A percentile compares a stretch with the other conserved stretches of the same genome.
Conservation (phyloP, 805 yeast species). For the Blastobotrys attinorum region DNA sequence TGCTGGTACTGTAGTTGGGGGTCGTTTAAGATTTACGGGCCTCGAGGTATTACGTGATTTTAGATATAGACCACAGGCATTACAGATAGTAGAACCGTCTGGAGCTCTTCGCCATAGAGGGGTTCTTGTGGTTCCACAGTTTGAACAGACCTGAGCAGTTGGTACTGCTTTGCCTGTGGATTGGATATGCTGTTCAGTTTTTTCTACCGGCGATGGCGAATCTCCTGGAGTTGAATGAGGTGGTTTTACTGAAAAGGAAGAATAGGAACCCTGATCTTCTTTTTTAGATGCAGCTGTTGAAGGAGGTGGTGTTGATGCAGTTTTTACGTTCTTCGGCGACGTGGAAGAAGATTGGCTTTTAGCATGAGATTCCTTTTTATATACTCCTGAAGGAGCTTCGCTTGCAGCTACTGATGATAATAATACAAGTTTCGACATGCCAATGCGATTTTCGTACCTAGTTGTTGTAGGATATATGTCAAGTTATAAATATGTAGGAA, state of each 20-base stretch:
- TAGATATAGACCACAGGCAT: slow-evolving; percentile 86
- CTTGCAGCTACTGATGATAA: slow-evolving; percentile 15
- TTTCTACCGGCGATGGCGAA: neutral
- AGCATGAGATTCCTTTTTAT: neutral
- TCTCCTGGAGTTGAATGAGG: neutral
- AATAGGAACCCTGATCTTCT: neutral
- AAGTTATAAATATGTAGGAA: too few relatives aligned
- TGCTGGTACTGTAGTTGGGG: neutral
- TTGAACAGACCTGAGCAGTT: slow-evolving; percentile 54
- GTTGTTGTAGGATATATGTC: neutral
- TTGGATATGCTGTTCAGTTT: neutral
- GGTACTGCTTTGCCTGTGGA: slow-evolving; percentile 4
- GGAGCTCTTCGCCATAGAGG: slow-evolving; percentile 95
- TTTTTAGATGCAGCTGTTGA: neutral
- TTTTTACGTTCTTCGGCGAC: neutral
- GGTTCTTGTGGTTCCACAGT: slow-evolving; percentile 86
- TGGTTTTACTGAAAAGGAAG: slow-evolving; percentile 7
- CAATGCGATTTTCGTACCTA: neutral
- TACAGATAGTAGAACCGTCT: slow-evolving; percentile 85
- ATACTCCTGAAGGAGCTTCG: neutral
- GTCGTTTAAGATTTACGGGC: slow-evolving; percentile 50
- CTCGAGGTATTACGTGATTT: slow-evolving; percentile 54
- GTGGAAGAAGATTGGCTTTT: neutral
- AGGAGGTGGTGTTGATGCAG: neutral
- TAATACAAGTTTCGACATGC: slow-evolving; percentile 17